A percentile compares a stretch with the other conserved stretches of the same genome.
Evolutionary conservation across 2,329 filamentous ascomycete species (phyloP).

Genomic region (Penicillium concentricum): DNA sequence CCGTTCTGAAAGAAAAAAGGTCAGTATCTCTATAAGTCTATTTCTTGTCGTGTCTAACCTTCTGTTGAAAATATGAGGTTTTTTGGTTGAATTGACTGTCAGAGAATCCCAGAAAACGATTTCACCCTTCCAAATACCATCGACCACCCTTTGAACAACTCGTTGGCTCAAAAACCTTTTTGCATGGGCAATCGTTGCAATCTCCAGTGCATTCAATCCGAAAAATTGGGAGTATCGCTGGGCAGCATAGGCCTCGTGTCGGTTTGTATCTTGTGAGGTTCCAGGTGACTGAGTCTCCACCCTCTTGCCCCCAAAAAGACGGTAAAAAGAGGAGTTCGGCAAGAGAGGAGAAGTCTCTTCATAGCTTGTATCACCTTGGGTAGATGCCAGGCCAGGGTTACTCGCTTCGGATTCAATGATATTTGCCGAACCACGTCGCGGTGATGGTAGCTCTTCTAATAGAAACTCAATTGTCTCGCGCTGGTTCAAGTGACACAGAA

Average conservation of each 20-base stretch:
- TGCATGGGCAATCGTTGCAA: slow-evolving; percentile 75
- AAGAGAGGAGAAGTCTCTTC: slow-evolving; percentile 36
- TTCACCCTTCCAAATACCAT: slow-evolving; percentile 81
- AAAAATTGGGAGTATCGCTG: slow-evolving; percentile 68
- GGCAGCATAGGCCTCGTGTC: slow-evolving; percentile 53
- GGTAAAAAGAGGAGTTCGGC: slow-evolving; percentile 20
- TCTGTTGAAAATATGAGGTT: slow-evolving; percentile 72
- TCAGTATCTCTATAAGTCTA: slow-evolving; percentile 24
- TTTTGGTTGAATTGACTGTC: slow-evolving; percentile 70
- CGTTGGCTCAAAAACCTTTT: slow-evolving; percentile 82
- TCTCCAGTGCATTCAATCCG: slow-evolving; percentile 81
- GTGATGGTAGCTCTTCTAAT: slow-evolving; percentile 50
- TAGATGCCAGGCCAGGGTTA: slow-evolving; percentile 13
- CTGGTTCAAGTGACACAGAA: slow-evolving; percentile 56
- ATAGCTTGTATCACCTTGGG: slow-evolving; percentile 4
- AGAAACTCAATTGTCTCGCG: slow-evolving; percentile 58
- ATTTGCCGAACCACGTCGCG: slow-evolving; percentile 19
- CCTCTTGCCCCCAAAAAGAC: slow-evolving; percentile 38
- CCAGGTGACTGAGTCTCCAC: slow-evolving; percentile 42
- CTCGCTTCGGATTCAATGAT: slow-evolving; percentile 24
- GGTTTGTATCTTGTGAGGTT: slow-evolving; percentile 47
- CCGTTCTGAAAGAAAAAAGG: slow-evolving; percentile 40
- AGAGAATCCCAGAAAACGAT: slow-evolving; percentile 84
- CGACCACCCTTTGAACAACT: slow-evolving; percentile 78
- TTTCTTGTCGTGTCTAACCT: slow-evolving; percentile 29